A percentile compares a stretch with the other conserved stretches of the same genome.
phyloP scores from a whole-genome alignment of 768 basidiomycete species.

The Scleroderma citrinum region DNA sequence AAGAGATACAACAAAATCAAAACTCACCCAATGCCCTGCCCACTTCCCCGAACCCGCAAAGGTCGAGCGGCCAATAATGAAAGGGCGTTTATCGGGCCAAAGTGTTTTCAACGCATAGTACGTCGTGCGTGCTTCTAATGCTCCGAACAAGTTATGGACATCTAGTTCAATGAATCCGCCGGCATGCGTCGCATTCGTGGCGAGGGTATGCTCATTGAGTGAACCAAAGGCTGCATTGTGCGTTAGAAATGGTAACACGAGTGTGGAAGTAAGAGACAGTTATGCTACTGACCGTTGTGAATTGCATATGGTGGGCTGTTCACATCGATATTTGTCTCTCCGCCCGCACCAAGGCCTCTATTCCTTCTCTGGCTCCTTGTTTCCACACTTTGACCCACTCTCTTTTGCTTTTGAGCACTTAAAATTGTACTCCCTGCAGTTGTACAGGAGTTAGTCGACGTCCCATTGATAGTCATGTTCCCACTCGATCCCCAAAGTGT shows the following conservation, averaged over 20 bases:
- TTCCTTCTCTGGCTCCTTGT: slow-evolving; percentile 21
- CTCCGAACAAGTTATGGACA: slow-evolving; percentile 64
- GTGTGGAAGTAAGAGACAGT: background rate
- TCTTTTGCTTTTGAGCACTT: background rate
- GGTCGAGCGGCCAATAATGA: slow-evolving; percentile 64
- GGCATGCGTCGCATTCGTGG: slow-evolving; percentile 67
- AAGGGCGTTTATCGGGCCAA: slow-evolving; percentile 57
- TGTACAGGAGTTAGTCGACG: slow-evolving; percentile 42
- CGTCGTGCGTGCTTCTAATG: slow-evolving; percentile 66
- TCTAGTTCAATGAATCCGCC: slow-evolving; percentile 60
- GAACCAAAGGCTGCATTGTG: slow-evolving; percentile 39
- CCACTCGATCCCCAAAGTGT: slow-evolving; percentile 62
- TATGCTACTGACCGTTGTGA: slow-evolving; percentile 50
- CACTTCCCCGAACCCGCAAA: slow-evolving; percentile 64
- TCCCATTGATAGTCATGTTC: slow-evolving; percentile 68
- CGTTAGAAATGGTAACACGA: background rate
- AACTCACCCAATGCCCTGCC: slow-evolving; percentile 63
- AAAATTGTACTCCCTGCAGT: slow-evolving; percentile 3
- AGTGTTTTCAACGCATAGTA: slow-evolving; percentile 51
- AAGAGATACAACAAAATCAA: background rate
- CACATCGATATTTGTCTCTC: slow-evolving; percentile 41
- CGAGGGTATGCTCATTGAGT: slow-evolving; percentile 51
- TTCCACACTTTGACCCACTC: background rate
- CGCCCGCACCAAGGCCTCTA: slow-evolving; percentile 48
- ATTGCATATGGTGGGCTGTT: slow-evolving; percentile 63